phyloP scores from a whole-genome alignment of 495 filamentous ascomycete genomes.

The Cudoniella acicularis region DNA sequence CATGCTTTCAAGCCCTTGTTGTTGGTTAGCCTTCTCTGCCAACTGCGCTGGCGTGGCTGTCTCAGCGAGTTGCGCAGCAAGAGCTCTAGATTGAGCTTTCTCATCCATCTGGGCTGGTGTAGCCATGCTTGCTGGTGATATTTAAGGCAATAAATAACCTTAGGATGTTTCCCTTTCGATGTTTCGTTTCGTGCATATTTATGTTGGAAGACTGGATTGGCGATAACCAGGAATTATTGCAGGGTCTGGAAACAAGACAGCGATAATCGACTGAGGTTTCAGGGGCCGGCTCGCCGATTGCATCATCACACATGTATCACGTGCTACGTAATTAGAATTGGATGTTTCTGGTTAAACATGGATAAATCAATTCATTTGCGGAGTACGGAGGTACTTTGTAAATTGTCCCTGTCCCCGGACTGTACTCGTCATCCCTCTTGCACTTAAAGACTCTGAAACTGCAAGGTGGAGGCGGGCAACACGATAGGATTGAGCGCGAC shows the following conservation, averaged over 20 bases:
- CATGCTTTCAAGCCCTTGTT: background rate
- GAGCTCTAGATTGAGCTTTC: background rate
- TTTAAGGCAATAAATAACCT: background rate
- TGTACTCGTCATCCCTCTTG: background rate
- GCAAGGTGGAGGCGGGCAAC: background rate
- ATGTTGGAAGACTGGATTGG: background rate
- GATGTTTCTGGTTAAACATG: too few species aligned
- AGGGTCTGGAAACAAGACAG: background rate
- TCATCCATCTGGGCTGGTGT: constrained; percentile 8
- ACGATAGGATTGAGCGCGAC: background rate
- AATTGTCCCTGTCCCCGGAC: too few species aligned
- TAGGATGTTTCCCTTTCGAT: background rate
- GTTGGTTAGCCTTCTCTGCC: background rate
- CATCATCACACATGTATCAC: background rate
- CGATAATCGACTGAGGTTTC: background rate
- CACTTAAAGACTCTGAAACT: background rate
- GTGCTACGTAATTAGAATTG: too few species aligned
- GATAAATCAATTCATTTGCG: too few species aligned
- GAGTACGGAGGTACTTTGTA: too few species aligned
- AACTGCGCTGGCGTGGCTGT: too few species aligned
- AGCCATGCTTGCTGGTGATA: constrained; percentile 11
- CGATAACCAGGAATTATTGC: background rate
- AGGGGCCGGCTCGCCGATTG: background rate
- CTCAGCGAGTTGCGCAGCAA: too few species aligned
- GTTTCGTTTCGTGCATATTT: background rate